Evolutionary conservation across 306 rosid species (phyloP).

Genomic region (Castanea crenata): DNA sequence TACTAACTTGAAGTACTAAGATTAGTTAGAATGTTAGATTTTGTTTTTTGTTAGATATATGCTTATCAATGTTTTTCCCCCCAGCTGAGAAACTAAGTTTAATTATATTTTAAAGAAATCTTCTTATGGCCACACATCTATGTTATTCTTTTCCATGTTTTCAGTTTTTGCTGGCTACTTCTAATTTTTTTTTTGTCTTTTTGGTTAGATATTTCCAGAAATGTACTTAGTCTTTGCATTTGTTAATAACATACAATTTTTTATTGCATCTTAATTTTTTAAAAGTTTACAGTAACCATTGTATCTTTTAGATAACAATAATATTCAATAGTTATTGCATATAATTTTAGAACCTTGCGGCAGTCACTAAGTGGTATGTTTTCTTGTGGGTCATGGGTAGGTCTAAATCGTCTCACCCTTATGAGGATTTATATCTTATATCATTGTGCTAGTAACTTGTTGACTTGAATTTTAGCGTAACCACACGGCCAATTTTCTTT

Average conservation of each 20-base stretch:
- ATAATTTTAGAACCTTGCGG: neutral
- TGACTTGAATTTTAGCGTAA: neutral
- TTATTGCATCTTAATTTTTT: neutral
- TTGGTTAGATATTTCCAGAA: neutral
- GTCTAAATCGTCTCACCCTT: neutral
- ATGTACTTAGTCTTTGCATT: neutral
- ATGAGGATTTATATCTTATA: neutral
- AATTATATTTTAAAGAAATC: neutral
- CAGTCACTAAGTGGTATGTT: neutral
- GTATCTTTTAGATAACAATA: neutral
- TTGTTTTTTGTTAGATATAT: neutral
- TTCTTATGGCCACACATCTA: too few relatives aligned
- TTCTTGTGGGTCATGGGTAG: neutral
- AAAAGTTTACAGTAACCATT: neutral
- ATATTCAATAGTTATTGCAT: neutral
- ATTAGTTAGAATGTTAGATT: neutral
- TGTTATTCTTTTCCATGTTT: neutral
- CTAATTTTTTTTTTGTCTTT: neutral
- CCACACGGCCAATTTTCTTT: neutral
- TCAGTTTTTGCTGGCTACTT: neutral
- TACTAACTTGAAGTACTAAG: neutral
- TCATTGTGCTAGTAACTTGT: neutral
- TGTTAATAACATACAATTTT: neutral
- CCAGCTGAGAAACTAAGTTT: neutral
- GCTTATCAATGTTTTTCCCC: neutral